Base-by-base conservation (phyloP, 495 filamentous ascomycete species). In the Trichocladium uniseriatum region DNA sequence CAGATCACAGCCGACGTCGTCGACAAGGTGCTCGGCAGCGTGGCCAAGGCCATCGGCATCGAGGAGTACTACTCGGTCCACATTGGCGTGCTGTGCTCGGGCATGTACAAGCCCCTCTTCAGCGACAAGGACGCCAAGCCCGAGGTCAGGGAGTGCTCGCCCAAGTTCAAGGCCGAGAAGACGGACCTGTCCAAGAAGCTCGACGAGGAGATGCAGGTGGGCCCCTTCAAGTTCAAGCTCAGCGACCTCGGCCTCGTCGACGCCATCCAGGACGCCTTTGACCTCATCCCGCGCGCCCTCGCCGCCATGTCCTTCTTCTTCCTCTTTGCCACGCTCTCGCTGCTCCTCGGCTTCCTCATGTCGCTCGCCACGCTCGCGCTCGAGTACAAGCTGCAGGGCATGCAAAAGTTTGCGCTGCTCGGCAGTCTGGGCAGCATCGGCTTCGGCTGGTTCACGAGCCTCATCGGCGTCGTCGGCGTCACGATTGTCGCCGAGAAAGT, bases 51-150 rank as follows among this genome's bases (percentile, higher is more conserved):
- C 9, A 69, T 82, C 7, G 77, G 77, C 14, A 70, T 86, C 43
- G 71, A 79, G 15, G 73, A 86, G 57, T 90, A 82, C 69, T 90
- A 92, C 64, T 80, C 78, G 47, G 55, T 80, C 14, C 83, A 89
- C 57, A 57, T 89, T 39, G 79, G 86, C 66, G 72, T 79, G 52
- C 73, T 81, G 56, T 89, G 87, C 54, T 59, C 73, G 52, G 86
- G 87, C 37, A 57, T 70, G 56, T 80, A 75, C 68, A 54, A 64
- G 15, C 78, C 78, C 3, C 66, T 69, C 43, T 67, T 66, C 5
- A 78, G 75, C 5, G 53, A 69, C 15, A 48, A 64, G 10, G 58
- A 60, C 7, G 64, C 71, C 5, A 51, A 65, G 51, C 73, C 74
- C 52, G 79, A 84, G 49, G 67, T 83, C 14, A 78, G 74, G 0